phyloP scores from a whole-genome alignment of 1,284 basidiomycete genomes.

The Fomitiporia mediterranea region DNA sequence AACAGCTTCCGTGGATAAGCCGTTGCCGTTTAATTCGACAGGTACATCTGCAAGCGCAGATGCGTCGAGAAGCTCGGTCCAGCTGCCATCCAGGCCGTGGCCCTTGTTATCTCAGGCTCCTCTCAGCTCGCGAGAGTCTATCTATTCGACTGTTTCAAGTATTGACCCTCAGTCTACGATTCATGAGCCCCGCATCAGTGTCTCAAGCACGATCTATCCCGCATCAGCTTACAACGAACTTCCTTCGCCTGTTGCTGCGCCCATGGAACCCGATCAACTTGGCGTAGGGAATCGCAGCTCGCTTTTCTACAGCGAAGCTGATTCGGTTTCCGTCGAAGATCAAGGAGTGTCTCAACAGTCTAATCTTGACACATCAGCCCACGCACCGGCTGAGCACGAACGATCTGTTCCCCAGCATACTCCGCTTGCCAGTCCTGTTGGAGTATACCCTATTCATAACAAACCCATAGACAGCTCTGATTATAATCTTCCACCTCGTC shows the following conservation, averaged over 20 bases:
- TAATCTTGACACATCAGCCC: slow-evolving; percentile 4
- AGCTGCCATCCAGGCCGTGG: slow-evolving; percentile 21
- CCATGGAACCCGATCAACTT: background rate
- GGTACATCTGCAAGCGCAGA: background rate
- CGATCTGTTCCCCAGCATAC: background rate
- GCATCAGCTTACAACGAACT: slow-evolving; percentile 26
- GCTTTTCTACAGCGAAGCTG: slow-evolving; percentile 2
- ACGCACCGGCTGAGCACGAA: slow-evolving; percentile 8
- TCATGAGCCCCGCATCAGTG: slow-evolving; percentile 39
- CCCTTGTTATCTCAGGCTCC: slow-evolving; percentile 29
- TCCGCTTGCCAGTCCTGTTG: slow-evolving; percentile 1
- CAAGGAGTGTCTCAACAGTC: background rate
- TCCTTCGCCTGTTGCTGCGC: slow-evolving; percentile 9
- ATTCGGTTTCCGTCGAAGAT: slow-evolving; percentile 7
- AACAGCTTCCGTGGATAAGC: background rate
- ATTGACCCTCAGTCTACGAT: slow-evolving; percentile 34
- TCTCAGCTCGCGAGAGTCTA: slow-evolving; percentile 24
- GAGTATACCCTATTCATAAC: slow-evolving; percentile 10
- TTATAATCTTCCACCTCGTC: slow-evolving; percentile 1
- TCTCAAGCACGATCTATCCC: slow-evolving; percentile 43
- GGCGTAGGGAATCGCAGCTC: slow-evolving; percentile 3
- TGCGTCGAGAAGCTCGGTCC: background rate
- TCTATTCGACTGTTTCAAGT: slow-evolving; percentile 29
- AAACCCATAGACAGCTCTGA: background rate
- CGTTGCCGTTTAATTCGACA: background rate